Base-by-base conservation (phyloP, 306 rosid genomes). In the Ceratonia siliqua region DNA sequence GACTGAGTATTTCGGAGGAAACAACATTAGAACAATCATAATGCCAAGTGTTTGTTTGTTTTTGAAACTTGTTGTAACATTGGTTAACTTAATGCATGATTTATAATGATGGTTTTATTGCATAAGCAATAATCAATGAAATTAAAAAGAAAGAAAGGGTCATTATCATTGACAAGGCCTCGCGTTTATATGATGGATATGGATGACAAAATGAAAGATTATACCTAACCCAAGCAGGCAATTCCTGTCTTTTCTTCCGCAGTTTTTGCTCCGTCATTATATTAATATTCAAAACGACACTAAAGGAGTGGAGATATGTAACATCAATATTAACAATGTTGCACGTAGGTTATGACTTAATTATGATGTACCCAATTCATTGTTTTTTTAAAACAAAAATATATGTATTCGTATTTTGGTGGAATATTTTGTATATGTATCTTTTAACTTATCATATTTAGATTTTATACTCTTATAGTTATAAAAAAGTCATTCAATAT, bases 71-170 rank as follows among this genome's bases (percentile, higher is more conserved):
- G n/a, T 69, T 59, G 5, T 57, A 13, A n/a, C 5, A 24, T 48
- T 53, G 43, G 8, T 50, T 48, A 0, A 11, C 52, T 39, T 42
- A 41, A 57, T 38, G 13, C 61, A 21, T 59, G n/a, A 32, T 76
- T 45, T 6, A 58, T 46, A 68, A 57, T 77, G 70, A 77, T 77
- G 62, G 32, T 58, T 15, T 5, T 57, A 35, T 12, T 9, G 81
- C 54, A 48, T 46, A 68, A 77, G 68, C 54, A 58, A 30, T 46
- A 32, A 73, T 28, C 17, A 27, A 58, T 20, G 0, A 73, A 28
- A 21, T n/a, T n/a, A n/a, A n/a, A n/a, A n/a, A n/a, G n/a, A n/a
- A n/a, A n/a, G n/a, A 2, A 59, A 21, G 25, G 38, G 27, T 32
- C 50, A 59, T 11, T 43, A 28, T 58, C 76, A 39, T 38, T 21